Conservation (phyloP, 768 basidiomycete genomes). For the Tulasnella calospora region DNA sequence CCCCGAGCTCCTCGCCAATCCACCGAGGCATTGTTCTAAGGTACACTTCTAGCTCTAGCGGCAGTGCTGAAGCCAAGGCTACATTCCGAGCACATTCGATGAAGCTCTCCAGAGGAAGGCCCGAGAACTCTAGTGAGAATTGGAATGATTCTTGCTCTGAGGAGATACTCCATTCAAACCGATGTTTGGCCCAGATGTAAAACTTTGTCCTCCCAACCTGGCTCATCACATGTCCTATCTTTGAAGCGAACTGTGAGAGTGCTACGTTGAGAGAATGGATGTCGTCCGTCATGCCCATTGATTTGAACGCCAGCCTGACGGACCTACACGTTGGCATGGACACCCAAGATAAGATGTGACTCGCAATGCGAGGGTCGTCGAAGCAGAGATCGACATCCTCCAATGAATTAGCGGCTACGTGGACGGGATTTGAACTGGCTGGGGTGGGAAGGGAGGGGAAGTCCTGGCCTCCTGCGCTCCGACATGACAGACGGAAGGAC, state of each 20-base stretch:
- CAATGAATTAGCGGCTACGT: background rate
- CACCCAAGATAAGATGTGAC: background rate
- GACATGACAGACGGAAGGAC: background rate
- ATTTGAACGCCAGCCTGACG: background rate
- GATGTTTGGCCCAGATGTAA: background rate
- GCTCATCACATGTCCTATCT: background rate
- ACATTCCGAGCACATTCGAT: background rate
- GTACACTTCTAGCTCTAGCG: background rate
- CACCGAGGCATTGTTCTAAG: background rate
- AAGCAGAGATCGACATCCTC: background rate
- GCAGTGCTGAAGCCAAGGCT: background rate
- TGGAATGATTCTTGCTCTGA: background rate
- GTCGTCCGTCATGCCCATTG: background rate
- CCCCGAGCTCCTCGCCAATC: background rate
- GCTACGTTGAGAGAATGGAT: background rate
- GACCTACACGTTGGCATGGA: conserved; percentile 46
- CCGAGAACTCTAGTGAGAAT: background rate
- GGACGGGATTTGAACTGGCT: background rate
- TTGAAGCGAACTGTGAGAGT: background rate
- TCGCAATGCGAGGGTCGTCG: background rate
- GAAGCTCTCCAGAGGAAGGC: background rate
- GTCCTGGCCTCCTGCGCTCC: background rate
- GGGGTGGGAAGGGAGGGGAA: background rate
- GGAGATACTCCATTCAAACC: background rate
- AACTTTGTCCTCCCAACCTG: background rate